phyloP scores from a whole-genome alignment of 192 early-diverging fungal species.

The Geosiphon pyriformis region DNA sequence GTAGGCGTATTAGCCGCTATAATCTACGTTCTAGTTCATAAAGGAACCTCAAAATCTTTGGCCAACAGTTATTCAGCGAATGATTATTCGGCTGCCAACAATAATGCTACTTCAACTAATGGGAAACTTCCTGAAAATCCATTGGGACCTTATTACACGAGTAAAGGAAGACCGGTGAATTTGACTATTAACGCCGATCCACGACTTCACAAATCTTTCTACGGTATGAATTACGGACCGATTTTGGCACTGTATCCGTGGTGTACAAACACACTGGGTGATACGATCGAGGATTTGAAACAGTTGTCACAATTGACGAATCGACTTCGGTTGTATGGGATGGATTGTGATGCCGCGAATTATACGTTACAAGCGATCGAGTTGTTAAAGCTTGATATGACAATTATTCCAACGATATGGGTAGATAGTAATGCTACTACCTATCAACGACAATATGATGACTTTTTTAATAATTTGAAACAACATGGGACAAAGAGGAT shows the following conservation, averaged over 20 bases:
- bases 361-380: conserved; percentile 56
- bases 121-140: background rate
- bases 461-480: conserved; percentile 31
- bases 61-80: background rate
- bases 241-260: conserved; percentile 49
- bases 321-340: conserved; percentile 56
- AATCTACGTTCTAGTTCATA: background rate
- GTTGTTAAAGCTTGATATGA: conserved; percentile 49
- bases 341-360: conserved; percentile 61
- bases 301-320: conserved; percentile 49
- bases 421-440: conserved; percentile 45
- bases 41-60: background rate
- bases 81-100: background rate
- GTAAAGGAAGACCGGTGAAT: conserved; percentile 28
- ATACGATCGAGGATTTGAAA: conserved; percentile 55
- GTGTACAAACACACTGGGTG: conserved; percentile 46
- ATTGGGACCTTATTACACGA: background rate
- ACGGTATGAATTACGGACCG: conserved; percentile 58
- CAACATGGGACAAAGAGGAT: conserved; percentile 34
- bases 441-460: conserved; percentile 37
- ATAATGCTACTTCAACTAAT: background rate
- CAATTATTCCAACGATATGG: conserved; percentile 59
- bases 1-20: background rate
- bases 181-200: conserved; percentile 31
- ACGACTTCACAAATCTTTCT: conserved; percentile 34